These are phyloP conservation scores for Rosa multiflora DNA, from an alignment of 306 rosid genomes.

Conservation along the genomic window DNA sequence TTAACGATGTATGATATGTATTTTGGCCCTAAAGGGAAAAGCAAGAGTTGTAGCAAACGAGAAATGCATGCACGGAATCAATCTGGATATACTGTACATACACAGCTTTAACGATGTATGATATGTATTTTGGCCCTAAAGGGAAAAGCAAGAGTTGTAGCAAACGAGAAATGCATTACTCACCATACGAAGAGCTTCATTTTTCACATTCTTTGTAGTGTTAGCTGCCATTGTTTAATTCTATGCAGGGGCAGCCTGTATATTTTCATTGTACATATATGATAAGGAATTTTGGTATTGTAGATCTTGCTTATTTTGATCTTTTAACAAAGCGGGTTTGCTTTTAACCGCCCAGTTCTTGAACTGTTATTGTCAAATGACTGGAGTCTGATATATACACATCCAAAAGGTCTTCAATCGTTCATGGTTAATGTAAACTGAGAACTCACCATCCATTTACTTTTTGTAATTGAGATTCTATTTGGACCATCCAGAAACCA, in stretches of 20 bases:
- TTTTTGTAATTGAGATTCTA: too few species aligned
- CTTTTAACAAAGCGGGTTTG: not conserved
- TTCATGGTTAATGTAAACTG: not conserved
- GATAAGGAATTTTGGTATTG: not conserved
- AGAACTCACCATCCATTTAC: not conserved
- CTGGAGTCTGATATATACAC: not conserved
- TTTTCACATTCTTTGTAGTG: slow-evolving; percentile 4
- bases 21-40: not conserved
- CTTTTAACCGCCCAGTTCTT: not conserved
- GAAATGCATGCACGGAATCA: not conserved
- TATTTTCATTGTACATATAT: not conserved
- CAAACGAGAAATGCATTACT: not conserved
- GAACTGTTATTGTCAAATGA: not conserved
- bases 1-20: slow-evolving; percentile 21
- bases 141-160: not conserved
- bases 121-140: not conserved
- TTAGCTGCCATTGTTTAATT: not conserved
- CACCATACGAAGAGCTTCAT: not conserved
- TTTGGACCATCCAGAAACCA: not conserved
- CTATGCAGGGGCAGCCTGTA: slow-evolving; percentile 31
- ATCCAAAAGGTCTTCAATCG: not conserved
- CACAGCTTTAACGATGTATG: slow-evolving; percentile 22
- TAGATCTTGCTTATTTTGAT: not conserved
- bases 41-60: not conserved
- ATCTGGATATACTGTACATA: not conserved